A percentile compares a stretch with the other conserved stretches of the same genome.
Conservation (phyloP, 805 yeast species). For the Wickerhamiella domercqiae region DNA sequence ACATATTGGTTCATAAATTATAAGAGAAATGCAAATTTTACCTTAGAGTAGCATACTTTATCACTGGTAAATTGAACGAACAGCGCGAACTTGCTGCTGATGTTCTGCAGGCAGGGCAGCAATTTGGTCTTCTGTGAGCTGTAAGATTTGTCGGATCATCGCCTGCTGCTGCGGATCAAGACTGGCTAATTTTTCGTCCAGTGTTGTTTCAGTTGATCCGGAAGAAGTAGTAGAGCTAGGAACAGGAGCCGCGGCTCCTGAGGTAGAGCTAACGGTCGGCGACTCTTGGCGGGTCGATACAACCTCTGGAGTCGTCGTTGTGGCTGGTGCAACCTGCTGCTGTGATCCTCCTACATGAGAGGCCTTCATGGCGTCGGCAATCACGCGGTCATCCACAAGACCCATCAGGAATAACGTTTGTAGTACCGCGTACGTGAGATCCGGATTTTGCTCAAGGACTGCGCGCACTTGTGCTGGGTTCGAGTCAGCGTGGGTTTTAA, state of each 20-base stretch:
- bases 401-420: slow-evolving; percentile 42
- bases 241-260: slow-evolving; percentile 8
- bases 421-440: slow-evolving; percentile 59
- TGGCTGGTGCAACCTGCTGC: background rate
- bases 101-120: slow-evolving; percentile 36
- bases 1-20: too few species aligned
- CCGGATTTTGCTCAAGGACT: slow-evolving; percentile 53
- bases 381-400: slow-evolving; percentile 20
- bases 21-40: too few species aligned
- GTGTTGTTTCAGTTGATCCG: background rate
- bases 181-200: slow-evolving; percentile 10
- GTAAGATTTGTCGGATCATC: slow-evolving; percentile 35
- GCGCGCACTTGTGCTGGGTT: slow-evolving; percentile 47
- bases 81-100: slow-evolving; percentile 15
- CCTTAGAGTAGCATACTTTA: too few species aligned
- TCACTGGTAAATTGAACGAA: slow-evolving; percentile 11
- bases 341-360: slow-evolving; percentile 4
- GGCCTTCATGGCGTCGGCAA: slow-evolving; percentile 13
- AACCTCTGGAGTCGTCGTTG: slow-evolving; percentile 2
- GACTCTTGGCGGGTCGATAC: slow-evolving; percentile 1
- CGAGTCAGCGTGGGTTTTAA: slow-evolving; percentile 40
- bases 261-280: slow-evolving; percentile 4
- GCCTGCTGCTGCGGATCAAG: slow-evolving; percentile 29
- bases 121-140: slow-evolving; percentile 35
- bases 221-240: background rate